These are phyloP conservation scores for Fusarium irregulare DNA, from an alignment of 2,329 filamentous ascomycete genomes.

Conservation along the genomic window DNA sequence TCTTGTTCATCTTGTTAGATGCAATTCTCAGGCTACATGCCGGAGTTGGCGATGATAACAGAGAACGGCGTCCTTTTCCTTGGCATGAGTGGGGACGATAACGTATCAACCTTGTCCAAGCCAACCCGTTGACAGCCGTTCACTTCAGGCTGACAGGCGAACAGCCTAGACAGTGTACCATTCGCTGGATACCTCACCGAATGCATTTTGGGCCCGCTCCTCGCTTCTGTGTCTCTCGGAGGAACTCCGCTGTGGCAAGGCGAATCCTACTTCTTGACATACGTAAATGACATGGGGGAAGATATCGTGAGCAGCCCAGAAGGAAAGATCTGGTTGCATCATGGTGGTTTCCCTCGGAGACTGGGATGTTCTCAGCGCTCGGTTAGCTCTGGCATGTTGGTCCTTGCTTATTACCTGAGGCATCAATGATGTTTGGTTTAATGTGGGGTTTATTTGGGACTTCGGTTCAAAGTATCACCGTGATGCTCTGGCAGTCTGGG, in stretches of 20 bases:
- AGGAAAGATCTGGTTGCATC: slow-evolving; percentile 24
- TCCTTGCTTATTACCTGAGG: neutral
- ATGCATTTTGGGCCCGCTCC: slow-evolving; percentile 3
- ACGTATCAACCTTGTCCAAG: slow-evolving; percentile 20
- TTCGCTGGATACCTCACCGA: slow-evolving; percentile 12
- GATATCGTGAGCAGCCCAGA: slow-evolving; percentile 27
- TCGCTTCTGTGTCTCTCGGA: slow-evolving; percentile 17
- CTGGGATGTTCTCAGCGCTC: neutral
- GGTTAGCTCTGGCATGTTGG: neutral
- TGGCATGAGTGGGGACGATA: slow-evolving; percentile 9
- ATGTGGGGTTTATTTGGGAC: neutral
- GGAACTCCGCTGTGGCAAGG: slow-evolving; percentile 32
- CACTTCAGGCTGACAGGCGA: neutral
- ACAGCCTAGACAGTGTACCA: neutral
- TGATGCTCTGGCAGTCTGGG: neutral
- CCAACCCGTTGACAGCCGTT: slow-evolving; percentile 15
- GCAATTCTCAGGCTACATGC: slow-evolving; percentile 1
- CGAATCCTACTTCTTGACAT: slow-evolving; percentile 2
- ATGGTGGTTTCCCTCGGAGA: slow-evolving; percentile 27
- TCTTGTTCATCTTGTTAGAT: neutral
- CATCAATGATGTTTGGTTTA: neutral
- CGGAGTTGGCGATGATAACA: slow-evolving; percentile 24
- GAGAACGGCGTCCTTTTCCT: neutral
- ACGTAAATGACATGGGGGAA: slow-evolving; percentile 12
- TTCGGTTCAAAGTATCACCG: slow-evolving; percentile 6